Base-by-base conservation (phyloP, 108 stramenopile genomes). In the Cyclotella cryptica region DNA sequence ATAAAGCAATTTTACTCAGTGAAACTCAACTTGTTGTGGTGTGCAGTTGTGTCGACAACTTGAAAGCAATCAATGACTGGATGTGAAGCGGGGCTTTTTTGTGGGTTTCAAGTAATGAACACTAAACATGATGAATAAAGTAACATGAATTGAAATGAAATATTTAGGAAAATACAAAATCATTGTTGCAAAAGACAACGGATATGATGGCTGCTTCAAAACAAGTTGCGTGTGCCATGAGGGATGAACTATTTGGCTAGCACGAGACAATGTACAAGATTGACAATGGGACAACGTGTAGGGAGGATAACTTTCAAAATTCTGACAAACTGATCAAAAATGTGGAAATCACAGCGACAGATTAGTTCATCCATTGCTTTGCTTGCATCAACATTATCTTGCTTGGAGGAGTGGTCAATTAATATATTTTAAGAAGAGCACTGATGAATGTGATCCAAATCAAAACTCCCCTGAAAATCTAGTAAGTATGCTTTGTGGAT, bases 311-410 rank as follows among this genome's bases (percentile, higher is more conserved):
- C 49, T 85, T 98, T 41, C 84, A 88, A 1, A 47, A 96, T 35
- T 93, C 98, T 10, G 94, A 98, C 73, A 93, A 87, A 27, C 79
- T 98, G 22, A 83, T 98, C 28, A 96, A 95, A 69, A 85, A 18
- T 98, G 97, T 80, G 92, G 95, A 95, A 79, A 86, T 96, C 21
- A 96, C 97, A 93, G 96, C 96, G 42, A 90, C 95, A 4, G 98
- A 98, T 71, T 93, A 87, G 66, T 95, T 98, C 61, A 97, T 98
- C 72, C 96, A 97, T 68, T 96, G 96, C 71, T 96, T 97, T 79
- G 93, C 93, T 10, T 85, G 92, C 42, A 57, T 97, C 53, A 98
- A 97, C 69, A 88, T 94, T 21, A 66, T 91, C 3, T 69, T 93
- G 27, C 49, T 98, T 61, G 81, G 88, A 18, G 96, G 96, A 12